A percentile compares a stretch with the other conserved stretches of the same genome.
These are phyloP conservation scores for Paramecium pentaurelia DNA, from an alignment of 73 alveolate genomes.

Conservation along the genomic window DNA sequence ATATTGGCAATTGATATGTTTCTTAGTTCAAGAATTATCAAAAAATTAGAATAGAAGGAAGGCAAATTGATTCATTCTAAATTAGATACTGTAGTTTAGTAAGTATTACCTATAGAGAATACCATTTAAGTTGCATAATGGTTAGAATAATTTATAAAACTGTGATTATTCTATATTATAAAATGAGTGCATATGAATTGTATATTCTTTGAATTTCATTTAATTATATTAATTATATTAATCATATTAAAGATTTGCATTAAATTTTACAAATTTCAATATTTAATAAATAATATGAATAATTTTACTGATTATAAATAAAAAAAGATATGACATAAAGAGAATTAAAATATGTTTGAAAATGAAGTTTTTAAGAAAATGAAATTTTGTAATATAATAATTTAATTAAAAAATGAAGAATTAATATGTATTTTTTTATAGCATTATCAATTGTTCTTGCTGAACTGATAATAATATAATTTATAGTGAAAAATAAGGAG, in stretches of 20 bases:
- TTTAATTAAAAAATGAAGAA: constrained; percentile 1
- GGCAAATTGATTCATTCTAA: not conserved
- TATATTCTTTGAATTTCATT: constrained; percentile 82
- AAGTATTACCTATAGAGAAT: not conserved
- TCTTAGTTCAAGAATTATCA: not conserved
- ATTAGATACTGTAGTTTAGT: not conserved
- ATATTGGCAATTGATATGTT: not conserved
- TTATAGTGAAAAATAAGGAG: not conserved
- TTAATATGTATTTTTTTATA: not conserved
- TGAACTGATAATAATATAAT: not conserved
- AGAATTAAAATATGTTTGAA: no score
- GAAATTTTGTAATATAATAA: not conserved
- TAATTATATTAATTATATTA: constrained; percentile 60
- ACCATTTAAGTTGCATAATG: not conserved
- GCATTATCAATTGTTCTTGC: not conserved
- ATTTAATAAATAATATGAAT: no score
- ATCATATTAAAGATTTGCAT: no score
- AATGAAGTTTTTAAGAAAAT: not conserved
- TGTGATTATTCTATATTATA: not conserved
- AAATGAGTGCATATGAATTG: constrained; percentile 35
- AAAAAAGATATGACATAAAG: no score
- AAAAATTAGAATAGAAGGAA: not conserved
- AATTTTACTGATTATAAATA: no score
- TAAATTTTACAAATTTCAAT: no score
- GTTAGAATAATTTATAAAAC: not conserved